Conservation (phyloP, 2,329 filamentous ascomycete genomes). For the Cordyceps tenuipes region DNA sequence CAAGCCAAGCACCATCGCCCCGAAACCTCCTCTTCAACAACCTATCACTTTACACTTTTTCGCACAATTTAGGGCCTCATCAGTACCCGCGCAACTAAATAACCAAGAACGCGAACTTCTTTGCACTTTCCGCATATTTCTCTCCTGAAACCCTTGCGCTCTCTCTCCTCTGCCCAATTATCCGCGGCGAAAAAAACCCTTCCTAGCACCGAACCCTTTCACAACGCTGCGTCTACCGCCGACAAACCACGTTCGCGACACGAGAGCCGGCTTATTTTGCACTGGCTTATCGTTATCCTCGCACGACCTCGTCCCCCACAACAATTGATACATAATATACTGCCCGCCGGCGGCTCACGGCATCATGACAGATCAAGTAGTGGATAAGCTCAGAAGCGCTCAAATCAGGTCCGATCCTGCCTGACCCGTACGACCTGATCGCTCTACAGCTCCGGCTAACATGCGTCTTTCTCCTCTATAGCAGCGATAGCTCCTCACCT, state of each 20-base stretch:
- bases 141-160: background rate
- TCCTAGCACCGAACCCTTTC: slow-evolving; percentile 5
- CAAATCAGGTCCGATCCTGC: slow-evolving; percentile 30
- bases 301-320: background rate
- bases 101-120: background rate
- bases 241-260: slow-evolving; percentile 13
- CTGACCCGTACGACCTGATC: background rate
- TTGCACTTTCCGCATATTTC: background rate
- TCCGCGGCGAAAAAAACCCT: slow-evolving; percentile 6
- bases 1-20: slow-evolving; percentile 6
- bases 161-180: background rate
- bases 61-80: slow-evolving; percentile 5
- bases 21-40: background rate
- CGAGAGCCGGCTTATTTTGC: background rate
- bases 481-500: slow-evolving; percentile 40
- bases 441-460: slow-evolving; percentile 24
- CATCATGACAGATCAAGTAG: slow-evolving; percentile 37
- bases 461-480: slow-evolving; percentile 17
- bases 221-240: background rate
- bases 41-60: background rate
- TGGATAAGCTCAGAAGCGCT: slow-evolving; percentile 35
- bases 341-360: slow-evolving; percentile 22
- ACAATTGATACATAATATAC: slow-evolving; percentile 13
- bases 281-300: slow-evolving; percentile 16
- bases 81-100: background rate